Evolutionary conservation across 129 eudicot species (phyloP), one percentile per base, ranked within the genome.

Genomic region (Pulicaria dysenterica): DNA sequence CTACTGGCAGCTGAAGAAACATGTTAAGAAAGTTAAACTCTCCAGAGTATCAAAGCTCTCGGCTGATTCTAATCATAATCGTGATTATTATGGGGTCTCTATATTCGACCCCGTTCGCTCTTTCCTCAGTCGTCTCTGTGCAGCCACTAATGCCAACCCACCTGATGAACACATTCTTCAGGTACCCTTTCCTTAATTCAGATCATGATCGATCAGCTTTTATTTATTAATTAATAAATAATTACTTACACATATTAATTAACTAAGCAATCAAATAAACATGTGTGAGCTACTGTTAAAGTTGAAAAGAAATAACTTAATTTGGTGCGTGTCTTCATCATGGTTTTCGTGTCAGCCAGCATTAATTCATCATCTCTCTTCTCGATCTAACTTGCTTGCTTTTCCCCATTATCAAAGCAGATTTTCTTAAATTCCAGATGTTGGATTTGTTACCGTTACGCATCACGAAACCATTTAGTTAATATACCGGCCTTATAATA

Each of bases 1-100:
- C 70, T 93, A 93, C 65, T 85, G 96, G 98, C 87, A 75, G 58
- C 95, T 93, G 46, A 93, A 93, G 80, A 93, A 93, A 83, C 98
- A 87, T 15, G 85, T 93, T 63, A 93, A 93, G 77, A 93, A 84
- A 80, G 83, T 93, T 37, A 93, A 85, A 70, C 73, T 89, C 59
- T 80, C 96, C 0, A 83, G 85, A 67, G 51, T 57, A 40, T 64
- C 89, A 1, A 80, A 78, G 31, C 62, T 45, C 42, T 64, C 79
- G 44, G 54, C 77, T n/a, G 50, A 64, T 7, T n/a, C 42, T 12
- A 66, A 48, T 64, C 74, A 46, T 10, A 88, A 84, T 64, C 80
- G 78, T 62, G 95, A 46, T 10, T 88, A 84, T 64, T 82, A 80
- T 62, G 95, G 95, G 1, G 56, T 61, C 42, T 89, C 98, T 41